Percentiles rank a stretch among this genome's conserved stretches.
Evolutionary conservation across 1,284 basidiomycete species (phyloP).

Genomic region (Microbotryum lychnidis-dioicae): DNA sequence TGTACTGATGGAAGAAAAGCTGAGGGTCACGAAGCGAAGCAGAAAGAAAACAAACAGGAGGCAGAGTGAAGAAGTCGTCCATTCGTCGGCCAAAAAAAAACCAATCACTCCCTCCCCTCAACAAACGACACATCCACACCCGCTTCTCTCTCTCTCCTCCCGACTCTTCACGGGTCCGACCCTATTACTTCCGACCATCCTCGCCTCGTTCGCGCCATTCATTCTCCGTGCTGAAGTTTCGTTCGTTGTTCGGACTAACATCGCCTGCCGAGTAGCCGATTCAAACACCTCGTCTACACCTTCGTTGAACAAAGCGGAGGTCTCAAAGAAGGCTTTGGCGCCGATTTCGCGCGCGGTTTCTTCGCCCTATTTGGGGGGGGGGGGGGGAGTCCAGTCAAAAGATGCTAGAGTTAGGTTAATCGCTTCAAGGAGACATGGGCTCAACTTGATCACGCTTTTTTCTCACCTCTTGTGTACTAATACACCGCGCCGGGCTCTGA

Average conservation of each 20-base stretch:
- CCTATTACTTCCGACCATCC: conserved; percentile 3
- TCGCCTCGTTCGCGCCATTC: background rate
- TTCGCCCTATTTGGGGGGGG: conserved; percentile 52
- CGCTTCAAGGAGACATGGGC: background rate
- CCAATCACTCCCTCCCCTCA: background rate
- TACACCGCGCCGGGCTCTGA: conserved; percentile 25
- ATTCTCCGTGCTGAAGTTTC: background rate
- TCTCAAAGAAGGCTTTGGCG: conserved; percentile 86
- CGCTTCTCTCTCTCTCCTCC: background rate
- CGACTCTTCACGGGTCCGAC: background rate
- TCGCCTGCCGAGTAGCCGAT: conserved; percentile 83
- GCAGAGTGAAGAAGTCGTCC: background rate
- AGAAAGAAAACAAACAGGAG: too few species aligned
- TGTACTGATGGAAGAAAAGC: too few species aligned
- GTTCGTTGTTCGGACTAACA: conserved; percentile 60
- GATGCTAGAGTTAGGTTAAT: background rate
- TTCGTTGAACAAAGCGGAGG: conserved; percentile 79
- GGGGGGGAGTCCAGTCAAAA: too few species aligned
- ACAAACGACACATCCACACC: conserved; percentile 13
- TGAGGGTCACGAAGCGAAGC: background rate
- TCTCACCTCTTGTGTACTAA: conserved; percentile 29
- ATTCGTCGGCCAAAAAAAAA: background rate
- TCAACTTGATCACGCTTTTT: background rate
- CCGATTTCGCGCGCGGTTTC: conserved; percentile 69
- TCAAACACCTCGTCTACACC: conserved; percentile 95